Evolutionary conservation across 2,329 filamentous ascomycete genomes (phyloP), one percentile per base, ranked within the genome.

Genomic region (Cytospora paraplurivora): DNA sequence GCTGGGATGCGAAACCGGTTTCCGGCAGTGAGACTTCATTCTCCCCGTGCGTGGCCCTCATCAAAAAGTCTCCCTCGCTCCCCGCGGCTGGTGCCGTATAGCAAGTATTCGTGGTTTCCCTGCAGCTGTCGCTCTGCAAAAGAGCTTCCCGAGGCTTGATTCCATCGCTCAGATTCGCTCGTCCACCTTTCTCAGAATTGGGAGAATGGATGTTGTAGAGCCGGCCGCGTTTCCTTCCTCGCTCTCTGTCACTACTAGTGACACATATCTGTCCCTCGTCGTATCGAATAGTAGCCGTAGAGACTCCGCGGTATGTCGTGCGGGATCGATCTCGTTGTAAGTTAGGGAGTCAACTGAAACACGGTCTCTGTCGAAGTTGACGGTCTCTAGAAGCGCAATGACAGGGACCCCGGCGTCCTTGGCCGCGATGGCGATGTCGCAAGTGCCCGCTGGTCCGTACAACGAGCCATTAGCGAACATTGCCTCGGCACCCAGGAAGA

Each of bases 381-480:
- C 88, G 4, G 90, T 95, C 79, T 98, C 94, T 75, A 92, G 97
- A 64, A 96, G 90, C 3, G 96, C 92, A 38, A 96, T 88, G 64
- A 98, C 92, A 1, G 91, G 90, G 44, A 93, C 85, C 63, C 89
- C 88, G 21, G 87, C 82, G 62, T 90, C 86, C 58, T 88, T 86
- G 7, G 93, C 94, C 50, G 90, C 87, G 80, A 95, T 90, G 19
- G 94, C 93, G 11, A 98, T 85, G 64, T 95, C 86, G 32, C 91
- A 92, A 4, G 93, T 97, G 66, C 95, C 95, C 11, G 92, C 87
- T 21, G 93, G 87, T 5, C 91, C 94, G 76, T 96, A 96, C 70
- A 99, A 84, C 38, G 91, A 86, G 8, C 95, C 95, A 76, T 98
- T 98, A 69, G 91, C 93, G 78, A 97, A 95, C 87, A 99, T 95